Evolutionary conservation across 2,329 filamentous ascomycete genomes (phyloP).

Genomic region (Microsporum canis): DNA sequence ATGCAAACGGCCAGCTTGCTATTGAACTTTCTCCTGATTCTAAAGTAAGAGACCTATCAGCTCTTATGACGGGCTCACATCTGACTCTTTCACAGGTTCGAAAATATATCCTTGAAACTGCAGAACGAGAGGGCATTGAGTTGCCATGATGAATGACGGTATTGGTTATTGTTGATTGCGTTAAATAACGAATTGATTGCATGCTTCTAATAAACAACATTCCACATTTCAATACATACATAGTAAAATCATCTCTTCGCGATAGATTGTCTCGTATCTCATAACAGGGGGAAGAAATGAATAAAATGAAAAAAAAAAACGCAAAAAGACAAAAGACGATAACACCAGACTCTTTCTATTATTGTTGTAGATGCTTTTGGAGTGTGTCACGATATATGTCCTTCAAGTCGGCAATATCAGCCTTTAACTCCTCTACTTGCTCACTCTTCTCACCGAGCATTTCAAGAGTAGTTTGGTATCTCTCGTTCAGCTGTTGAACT

Average conservation of each 20-base stretch:
- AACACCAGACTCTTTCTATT: conserved; percentile 17
- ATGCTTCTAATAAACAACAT: background rate
- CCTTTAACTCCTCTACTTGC: conserved; percentile 75
- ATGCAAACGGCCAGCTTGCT: conserved; percentile 57
- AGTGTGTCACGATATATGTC: conserved; percentile 90
- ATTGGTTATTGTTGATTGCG: background rate
- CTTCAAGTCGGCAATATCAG: conserved; percentile 87
- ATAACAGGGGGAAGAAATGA: background rate
- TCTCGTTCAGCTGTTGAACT: conserved; percentile 55
- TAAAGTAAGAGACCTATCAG: conserved; percentile 47
- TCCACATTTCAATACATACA: background rate
- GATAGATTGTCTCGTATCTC: background rate
- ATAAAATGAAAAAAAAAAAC: background rate
- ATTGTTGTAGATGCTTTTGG: conserved; percentile 62
- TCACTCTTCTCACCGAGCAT: conserved; percentile 97
- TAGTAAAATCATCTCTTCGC: background rate
- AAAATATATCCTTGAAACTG: conserved; percentile 63
- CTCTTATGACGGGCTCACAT: background rate
- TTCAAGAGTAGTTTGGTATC: conserved; percentile 86
- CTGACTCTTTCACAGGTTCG: conserved; percentile 45
- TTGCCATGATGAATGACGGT: conserved; percentile 22
- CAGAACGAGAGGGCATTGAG: conserved; percentile 76
- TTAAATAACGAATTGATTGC: background rate
- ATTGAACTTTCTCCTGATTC: conserved; percentile 76
- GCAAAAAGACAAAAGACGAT: background rate